Conservation (phyloP, 2,329 filamentous ascomycete species). For the Torrubiellomyces zombiae region DNA sequence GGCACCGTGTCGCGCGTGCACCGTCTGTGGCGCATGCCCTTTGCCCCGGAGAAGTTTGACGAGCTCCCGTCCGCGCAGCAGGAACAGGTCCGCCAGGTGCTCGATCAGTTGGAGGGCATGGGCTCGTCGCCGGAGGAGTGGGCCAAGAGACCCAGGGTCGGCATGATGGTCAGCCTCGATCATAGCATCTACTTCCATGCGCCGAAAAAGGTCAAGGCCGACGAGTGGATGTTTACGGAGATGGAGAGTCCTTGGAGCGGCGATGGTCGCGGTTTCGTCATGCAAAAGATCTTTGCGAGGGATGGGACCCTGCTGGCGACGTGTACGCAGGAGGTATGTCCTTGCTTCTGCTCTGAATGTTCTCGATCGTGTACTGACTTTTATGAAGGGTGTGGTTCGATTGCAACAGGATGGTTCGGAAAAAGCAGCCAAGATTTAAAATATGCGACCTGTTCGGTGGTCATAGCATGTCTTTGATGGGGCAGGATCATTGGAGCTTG, state of each 20-base stretch:
- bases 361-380: too few species aligned
- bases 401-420: too few species aligned
- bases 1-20: constrained; percentile 74
- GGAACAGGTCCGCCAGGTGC: constrained; percentile 18
- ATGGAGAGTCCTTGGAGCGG: constrained; percentile 70
- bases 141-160: constrained; percentile 39
- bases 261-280: constrained; percentile 60
- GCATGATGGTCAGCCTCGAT: constrained; percentile 77
- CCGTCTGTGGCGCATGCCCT: constrained; percentile 57
- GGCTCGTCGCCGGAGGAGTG: constrained; percentile 27
- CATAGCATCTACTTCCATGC: constrained; percentile 57
- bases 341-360: neutral
- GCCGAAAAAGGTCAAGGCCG: constrained; percentile 37
- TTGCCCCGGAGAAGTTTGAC: constrained; percentile 35
- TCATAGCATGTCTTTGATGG: too few species aligned
- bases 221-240: constrained; percentile 67
- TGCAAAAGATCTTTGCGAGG: constrained; percentile 53
- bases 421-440: too few species aligned
- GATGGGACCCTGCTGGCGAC: constrained; percentile 62
- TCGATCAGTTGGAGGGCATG: constrained; percentile 19
- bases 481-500: too few species aligned
- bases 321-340: constrained; percentile 59
- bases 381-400: too few species aligned
- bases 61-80: constrained; percentile 24
- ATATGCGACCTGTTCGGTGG: too few species aligned